Percentiles rank a stretch among this genome's conserved stretches.
Evolutionary conservation across 768 basidiomycete genomes (phyloP).

Genomic region (Agaricus subrufescens): DNA sequence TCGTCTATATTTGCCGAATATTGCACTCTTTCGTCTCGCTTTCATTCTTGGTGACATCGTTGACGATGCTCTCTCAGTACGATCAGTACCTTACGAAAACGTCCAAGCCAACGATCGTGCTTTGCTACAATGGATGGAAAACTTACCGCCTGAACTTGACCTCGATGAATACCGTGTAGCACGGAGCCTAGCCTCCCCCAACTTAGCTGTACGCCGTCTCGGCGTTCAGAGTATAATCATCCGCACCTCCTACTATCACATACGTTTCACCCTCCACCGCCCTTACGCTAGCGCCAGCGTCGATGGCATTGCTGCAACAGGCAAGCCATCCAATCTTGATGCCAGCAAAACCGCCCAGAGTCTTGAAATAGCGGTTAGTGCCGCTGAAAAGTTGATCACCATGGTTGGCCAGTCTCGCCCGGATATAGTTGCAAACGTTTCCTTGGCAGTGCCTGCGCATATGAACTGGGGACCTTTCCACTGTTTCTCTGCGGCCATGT

Average conservation of each 20-base stretch:
- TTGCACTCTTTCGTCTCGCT: conserved; percentile 72
- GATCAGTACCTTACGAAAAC: conserved; percentile 73
- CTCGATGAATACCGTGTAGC: conserved; percentile 75
- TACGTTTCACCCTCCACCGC: conserved; percentile 80
- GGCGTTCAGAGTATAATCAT: conserved; percentile 83
- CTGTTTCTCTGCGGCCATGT: conserved; percentile 83
- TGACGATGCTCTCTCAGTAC: conserved; percentile 77
- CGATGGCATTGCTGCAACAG: conserved; percentile 15
- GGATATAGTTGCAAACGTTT: conserved; percentile 66
- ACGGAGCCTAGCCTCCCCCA: conserved; percentile 61
- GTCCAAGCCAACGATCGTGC: conserved; percentile 70
- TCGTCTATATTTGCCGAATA: conserved; percentile 67
- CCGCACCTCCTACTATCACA: conserved; percentile 73
- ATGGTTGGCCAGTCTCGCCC: conserved; percentile 74
- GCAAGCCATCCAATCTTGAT: conserved; percentile 28
- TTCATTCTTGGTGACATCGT: conserved; percentile 81
- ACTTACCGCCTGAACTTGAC: conserved; percentile 68
- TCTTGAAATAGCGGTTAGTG: conserved; percentile 68
- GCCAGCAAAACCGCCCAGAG: conserved; percentile 48
- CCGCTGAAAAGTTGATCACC: conserved; percentile 74
- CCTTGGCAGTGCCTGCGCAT: conserved; percentile 73
- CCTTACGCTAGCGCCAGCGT: conserved; percentile 56
- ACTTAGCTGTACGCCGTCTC: conserved; percentile 53
- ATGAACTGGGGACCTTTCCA: conserved; percentile 84
- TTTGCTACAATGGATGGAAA: conserved; percentile 71